Evolutionary conservation across 2,329 filamentous ascomycete genomes (phyloP).

Genomic region (Colletotrichum sojae): DNA sequence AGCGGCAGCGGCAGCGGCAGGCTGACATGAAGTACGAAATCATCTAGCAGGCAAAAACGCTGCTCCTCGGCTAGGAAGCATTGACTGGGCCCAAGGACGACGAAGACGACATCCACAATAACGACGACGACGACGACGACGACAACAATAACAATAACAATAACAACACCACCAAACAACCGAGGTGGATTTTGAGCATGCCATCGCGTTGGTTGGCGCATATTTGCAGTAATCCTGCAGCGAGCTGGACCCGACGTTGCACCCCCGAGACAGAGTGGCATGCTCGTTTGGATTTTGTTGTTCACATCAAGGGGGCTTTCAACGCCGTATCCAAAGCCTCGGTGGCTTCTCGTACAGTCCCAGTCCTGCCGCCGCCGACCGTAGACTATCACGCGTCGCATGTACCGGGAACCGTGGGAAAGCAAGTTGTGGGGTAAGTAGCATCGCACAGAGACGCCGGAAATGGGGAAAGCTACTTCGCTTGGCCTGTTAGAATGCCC

Average conservation of each 20-base stretch:
- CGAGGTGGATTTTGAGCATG: neutral
- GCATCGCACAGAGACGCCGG: conserved; percentile 29
- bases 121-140: neutral
- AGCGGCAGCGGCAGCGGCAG: neutral
- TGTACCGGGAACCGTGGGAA: conserved; percentile 23
- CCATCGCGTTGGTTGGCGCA: neutral
- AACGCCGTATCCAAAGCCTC: neutral
- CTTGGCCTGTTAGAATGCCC: neutral
- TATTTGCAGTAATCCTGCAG: no score
- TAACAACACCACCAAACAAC: neutral
- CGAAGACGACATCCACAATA: neutral
- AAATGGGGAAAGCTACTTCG: conserved; percentile 19
- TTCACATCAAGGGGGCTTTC: neutral
- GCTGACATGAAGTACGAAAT: neutral
- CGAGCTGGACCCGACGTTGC: no score
- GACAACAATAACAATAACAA: neutral
- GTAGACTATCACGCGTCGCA: conserved; percentile 9
- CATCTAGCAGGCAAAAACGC: neutral
- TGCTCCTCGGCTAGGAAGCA: neutral
- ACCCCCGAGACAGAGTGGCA: no score
- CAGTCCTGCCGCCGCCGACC: neutral
- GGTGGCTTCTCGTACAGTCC: conserved; percentile 11
- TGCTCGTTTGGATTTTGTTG: no score
- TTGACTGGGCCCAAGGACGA: neutral
- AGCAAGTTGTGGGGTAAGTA: conserved; percentile 36